Percentiles rank a stretch among this genome's conserved stretches.
Conservation (phyloP, 192 early-diverging fungal genomes). For the Jimgerdemannia lactiflua region DNA sequence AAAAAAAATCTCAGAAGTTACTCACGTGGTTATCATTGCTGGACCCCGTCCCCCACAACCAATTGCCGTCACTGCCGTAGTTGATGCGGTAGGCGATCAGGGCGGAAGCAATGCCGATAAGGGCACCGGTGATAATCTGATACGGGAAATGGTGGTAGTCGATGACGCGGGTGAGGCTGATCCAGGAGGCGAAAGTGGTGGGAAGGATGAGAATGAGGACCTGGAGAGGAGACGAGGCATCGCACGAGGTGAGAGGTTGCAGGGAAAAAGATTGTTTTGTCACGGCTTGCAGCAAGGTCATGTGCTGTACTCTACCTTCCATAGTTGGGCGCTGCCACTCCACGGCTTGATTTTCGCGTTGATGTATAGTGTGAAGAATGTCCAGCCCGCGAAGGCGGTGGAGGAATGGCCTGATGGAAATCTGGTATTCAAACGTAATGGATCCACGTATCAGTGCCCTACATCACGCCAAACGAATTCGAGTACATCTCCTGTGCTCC, state of each 20-base stretch:
- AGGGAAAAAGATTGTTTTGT: too few species aligned
- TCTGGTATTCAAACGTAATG: neutral
- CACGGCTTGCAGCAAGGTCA: neutral
- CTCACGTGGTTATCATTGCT: neutral
- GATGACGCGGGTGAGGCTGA: conserved; percentile 10
- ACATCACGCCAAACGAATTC: neutral
- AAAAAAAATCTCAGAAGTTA: neutral
- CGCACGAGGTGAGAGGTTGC: too few species aligned
- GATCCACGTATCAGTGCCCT: too few species aligned
- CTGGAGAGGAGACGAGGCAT: neutral
- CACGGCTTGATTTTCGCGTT: conserved; percentile 21
- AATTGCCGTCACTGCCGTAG: conserved; percentile 6
- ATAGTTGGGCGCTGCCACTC: conserved; percentile 11
- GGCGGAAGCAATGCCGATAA: conserved; percentile 13
- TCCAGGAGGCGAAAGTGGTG: conserved; percentile 15
- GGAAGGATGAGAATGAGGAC: conserved; percentile 7
- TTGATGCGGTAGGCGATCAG: conserved; percentile 13
- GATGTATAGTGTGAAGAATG: conserved; percentile 15
- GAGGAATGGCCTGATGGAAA: conserved; percentile 20
- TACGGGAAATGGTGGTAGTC: conserved; percentile 22
- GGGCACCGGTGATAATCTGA: conserved; percentile 15
- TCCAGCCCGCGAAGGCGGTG: conserved; percentile 22
- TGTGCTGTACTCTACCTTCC: conserved; percentile 10
- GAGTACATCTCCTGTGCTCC: neutral
- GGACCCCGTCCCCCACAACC: conserved; percentile 13